Evolutionary conservation across 768 basidiomycete species (phyloP).

Genomic region (Mycena rebaudengoi): DNA sequence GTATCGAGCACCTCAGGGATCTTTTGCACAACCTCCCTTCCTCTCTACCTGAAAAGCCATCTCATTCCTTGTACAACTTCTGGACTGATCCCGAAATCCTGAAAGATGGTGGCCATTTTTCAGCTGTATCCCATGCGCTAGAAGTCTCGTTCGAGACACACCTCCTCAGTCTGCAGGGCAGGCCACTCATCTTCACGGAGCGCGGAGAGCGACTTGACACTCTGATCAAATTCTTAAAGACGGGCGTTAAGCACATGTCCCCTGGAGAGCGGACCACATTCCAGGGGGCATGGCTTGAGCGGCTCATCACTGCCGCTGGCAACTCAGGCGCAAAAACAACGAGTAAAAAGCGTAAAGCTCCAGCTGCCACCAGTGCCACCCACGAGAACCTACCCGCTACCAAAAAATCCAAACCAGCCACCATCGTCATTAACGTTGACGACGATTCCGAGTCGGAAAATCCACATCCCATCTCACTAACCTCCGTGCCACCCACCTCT

Average conservation of each 20-base stretch:
- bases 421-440: not conserved
- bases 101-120: not conserved
- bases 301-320: not conserved
- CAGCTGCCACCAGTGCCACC: not conserved
- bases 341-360: not conserved
- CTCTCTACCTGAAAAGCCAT: not conserved
- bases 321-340: not conserved
- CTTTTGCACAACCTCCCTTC: not conserved
- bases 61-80: not conserved
- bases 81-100: not conserved
- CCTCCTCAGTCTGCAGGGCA: not conserved
- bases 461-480: not conserved
- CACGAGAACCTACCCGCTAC: not conserved
- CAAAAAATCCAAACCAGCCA: not conserved
- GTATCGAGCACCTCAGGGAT: not conserved
- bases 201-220: not conserved
- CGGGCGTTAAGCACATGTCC: not conserved
- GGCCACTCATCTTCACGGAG: not conserved
- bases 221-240: not conserved
- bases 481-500: not conserved
- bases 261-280: not conserved
- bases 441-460: not conserved
- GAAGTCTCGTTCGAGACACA: conserved; percentile 8
- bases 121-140: not conserved
- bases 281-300: conserved; percentile 1